Evolutionary conservation across 2,329 filamentous ascomycete species (phyloP), one percentile per base, ranked within the genome.

Genomic region (Penicillium sp.): DNA sequence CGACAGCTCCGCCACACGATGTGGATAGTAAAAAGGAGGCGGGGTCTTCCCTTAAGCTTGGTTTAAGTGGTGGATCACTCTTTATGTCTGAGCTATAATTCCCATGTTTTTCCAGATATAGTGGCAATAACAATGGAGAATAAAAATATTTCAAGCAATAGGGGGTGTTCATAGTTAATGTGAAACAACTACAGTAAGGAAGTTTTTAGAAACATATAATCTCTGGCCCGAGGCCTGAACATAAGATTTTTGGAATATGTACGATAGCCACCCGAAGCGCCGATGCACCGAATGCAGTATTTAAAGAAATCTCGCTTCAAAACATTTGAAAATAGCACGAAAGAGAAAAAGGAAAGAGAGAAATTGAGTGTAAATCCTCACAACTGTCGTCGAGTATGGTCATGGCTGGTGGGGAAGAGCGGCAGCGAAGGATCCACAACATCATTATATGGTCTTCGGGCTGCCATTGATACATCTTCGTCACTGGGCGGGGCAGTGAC

Each of bases 401-500:
- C 49, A 23, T 57, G 38, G 16, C 34, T 41, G 27, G 27, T 29
- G 6, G 54, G 54, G 36, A 57, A 57, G 15, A 57, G 49, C 13
- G 54, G 54, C 16, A 57, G 21, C 9, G 54, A 53, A 52, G 54
- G 54, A 5, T 57, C 54, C 33, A 57, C 54, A 29, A 57, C 49
- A 47, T 57, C 54, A 29, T 57, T 57, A 33, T 57, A 47, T 31
- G 54, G 49, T 36, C 54, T 46, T 41, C 43, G 27, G 9, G 54
- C 54, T 13, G 49, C 54, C 49, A 53, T 57, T 9, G 54, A 53
- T 4, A 57, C 34, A 44, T 57, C 54, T 38, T 57, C 54, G 5
- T 57, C 49, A 10, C 54, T 53, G 13, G 54, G 49, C 1, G 54
- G 54, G 9, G 54, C 54, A 46, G 49, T 47, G 33, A 38, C 49